Evolutionary conservation across 768 basidiomycete species (phyloP), one percentile per base, ranked within the genome.

Genomic region (Pholiota microspora): DNA sequence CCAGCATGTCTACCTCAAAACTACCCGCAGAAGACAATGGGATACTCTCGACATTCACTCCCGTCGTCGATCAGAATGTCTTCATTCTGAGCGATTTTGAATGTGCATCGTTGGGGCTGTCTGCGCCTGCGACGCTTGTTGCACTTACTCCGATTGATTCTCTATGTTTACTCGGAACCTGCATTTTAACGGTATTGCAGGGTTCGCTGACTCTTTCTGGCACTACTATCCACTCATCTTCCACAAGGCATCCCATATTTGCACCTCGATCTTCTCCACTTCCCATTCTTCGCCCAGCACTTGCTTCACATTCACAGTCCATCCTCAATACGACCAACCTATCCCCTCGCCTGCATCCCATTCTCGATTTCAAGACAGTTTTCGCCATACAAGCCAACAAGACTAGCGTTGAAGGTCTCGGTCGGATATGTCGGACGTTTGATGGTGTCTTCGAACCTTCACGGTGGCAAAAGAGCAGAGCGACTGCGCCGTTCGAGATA

Each of bases 261-360:
- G 88, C 92, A 0, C 92, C 94, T 0, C 77, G 82, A 2, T 90
- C 86, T 0, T 83, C 90, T n/a, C 90, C 92, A 0, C 64, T 94
- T 4, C 90, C 92, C 0, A 64, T 69, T 56, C 80, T 73, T 18
- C 65, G 67, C 48, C 31, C 60, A 7, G 40, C 48, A 2, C 38
- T 18, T n/a, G 52, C 38, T 24, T 40, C 61, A 3, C 25, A 24
- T 21, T 56, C 60, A 15, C 16, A 25, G 16, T 54, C 48, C n/a
- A 24, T 52, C 34, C 10, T 42, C 6, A 49, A 51, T 16, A 7
- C 15, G 27, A 25, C 53, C 6, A 53, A 32, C 1, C 8, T 64
- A 27, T 51, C 64, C 15, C 15, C 48, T 24, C 55, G 62, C 9
- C 53, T 61, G 13, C 46, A 61, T 27, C 45, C 47, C 15, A 18